Evolutionary conservation across 2,329 filamentous ascomycete genomes (phyloP), one percentile per base, ranked within the genome.

Genomic region (Penicillium sp.): DNA sequence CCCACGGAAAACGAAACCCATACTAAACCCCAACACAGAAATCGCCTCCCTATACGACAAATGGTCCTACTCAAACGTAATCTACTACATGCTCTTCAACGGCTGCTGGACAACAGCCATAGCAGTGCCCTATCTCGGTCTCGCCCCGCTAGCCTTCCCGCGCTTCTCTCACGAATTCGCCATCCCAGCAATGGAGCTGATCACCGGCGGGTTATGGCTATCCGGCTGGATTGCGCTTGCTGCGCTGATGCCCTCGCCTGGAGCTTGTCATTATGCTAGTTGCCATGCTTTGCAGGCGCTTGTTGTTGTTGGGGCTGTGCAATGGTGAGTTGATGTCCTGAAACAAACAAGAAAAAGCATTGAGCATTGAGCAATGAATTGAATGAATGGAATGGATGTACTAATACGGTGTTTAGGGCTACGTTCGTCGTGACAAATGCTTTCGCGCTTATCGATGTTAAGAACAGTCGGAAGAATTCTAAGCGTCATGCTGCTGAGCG

Each of bases 31-130:
- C 8, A 0, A 12, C n/a, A 16, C 34, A 60, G 58, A 59, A 34
- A 56, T 60, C 11, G 58, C 46, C 13, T 53, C 55, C 3, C 48
- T 60, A 5, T 56, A 59, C 29, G 51, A 56, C 31, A 9, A 45
- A 39, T 59, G 57, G 57, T 59, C 59, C 25, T 61, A 60, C 57
- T 60, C 57, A 7, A 61, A 52, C 28, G 50, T 55, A 12, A 28
- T 57, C 36, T 58, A 62, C 34, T 62, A 46, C 42, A 59, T 61
- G 57, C 59, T 61, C 27, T 62, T 62, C 54, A 57, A 56, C 36
- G 60, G 60, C 43, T 61, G 59, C 52, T 62, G 60, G 60, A 62
- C 60, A 35, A 40, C 52, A 19, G 56, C 46, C 33, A 41, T 62
- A 35, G 59, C 59, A 27, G 46, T 61, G 3, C 57, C 60, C 18